A percentile compares a stretch with the other conserved stretches of the same genome.
Evolutionary conservation across 1,139 yeast genomes (phyloP).

Genomic region (Pichia inconspicua): DNA sequence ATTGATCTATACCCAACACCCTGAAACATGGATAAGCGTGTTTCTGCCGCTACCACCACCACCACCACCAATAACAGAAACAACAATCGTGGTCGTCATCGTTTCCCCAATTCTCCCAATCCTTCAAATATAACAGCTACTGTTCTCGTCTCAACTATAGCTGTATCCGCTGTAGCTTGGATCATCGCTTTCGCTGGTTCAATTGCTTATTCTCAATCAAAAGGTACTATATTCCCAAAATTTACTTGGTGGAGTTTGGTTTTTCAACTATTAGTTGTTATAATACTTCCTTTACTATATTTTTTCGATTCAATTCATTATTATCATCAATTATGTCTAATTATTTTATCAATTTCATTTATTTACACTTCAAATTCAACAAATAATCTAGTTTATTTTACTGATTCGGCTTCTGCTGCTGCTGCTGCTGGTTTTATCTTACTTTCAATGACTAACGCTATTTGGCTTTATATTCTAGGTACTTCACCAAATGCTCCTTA

Average conservation of each 20-base stretch:
- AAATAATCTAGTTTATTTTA: constrained; percentile 66
- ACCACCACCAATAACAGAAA: too few species aligned
- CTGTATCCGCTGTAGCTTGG: constrained; percentile 54
- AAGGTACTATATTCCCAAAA: constrained; percentile 45
- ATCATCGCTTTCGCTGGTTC: constrained; percentile 82
- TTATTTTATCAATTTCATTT: constrained; percentile 57
- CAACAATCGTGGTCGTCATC: too few species aligned
- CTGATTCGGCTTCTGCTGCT: constrained; percentile 62
- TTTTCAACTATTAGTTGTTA: constrained; percentile 58
- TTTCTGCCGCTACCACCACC: too few species aligned
- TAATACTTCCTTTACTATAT: constrained; percentile 51
- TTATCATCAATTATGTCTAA: constrained; percentile 58
- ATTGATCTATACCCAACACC: too few species aligned
- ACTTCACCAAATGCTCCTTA: constrained; percentile 74
- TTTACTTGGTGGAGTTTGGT: constrained; percentile 98
- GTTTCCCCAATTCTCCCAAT: background rate
- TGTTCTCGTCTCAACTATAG: constrained; percentile 7
- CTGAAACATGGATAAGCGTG: too few species aligned
- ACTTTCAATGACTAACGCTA: constrained; percentile 65
- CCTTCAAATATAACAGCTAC: constrained; percentile 1
- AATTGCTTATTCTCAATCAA: constrained; percentile 40
- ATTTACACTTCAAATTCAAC: constrained; percentile 79
- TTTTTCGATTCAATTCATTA: constrained; percentile 62
- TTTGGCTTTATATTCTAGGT: constrained; percentile 83
- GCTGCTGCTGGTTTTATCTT: constrained; percentile 87